Evolutionary conservation across 108 stramenopile species (phyloP), one percentile per base, ranked within the genome.

Genomic region (Heterococcus sp.): DNA sequence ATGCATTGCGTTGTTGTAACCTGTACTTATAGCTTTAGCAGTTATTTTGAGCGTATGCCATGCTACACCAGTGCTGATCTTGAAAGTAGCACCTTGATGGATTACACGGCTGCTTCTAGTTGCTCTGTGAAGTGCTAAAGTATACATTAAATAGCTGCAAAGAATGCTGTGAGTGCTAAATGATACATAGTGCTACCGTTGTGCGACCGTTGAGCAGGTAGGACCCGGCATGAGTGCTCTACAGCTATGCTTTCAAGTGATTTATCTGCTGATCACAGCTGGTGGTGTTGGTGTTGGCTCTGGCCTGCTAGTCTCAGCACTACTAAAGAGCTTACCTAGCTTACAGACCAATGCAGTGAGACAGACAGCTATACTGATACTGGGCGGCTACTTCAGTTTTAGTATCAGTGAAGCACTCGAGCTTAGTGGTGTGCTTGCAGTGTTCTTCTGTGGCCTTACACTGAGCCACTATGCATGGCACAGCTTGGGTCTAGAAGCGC

Each of bases 391-490:
- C 38, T 35, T 88, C 5, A 74, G 79, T 37, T 88, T 79, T 38
- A 74, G 72, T 32, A 11, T 88, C n/a, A 80, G 83, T 35, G 85
- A 88, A 36, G 75, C 82, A 3, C 66, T 87, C 11, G 76, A 82
- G 8, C 35, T 85, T 30, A 78, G 69, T 14, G 88, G 88, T 2
- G 80, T 88, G 11, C 37, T 88, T 4, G 75, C 88, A 28, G 86
- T 88, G 8, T 88, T 88, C 73, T 78, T 88, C 32, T 80, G 78
- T 37, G 85, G 86, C 11, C 32, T 88, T 21, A 86, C 83, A 21
- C 37, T 88, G 2, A 68, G 82, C 32, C 88, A 88, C 78, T 88
- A 87, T 38, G 86, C 88, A 3, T 88, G 85, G 85, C 86, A 88
- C 67, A 80, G 72, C 27, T 78, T 88, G 5, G 65, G 76, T 11